These are phyloP conservation scores for Verticillium isaacii DNA, from an alignment of 2,329 filamentous ascomycete species.

Conservation along the genomic window DNA sequence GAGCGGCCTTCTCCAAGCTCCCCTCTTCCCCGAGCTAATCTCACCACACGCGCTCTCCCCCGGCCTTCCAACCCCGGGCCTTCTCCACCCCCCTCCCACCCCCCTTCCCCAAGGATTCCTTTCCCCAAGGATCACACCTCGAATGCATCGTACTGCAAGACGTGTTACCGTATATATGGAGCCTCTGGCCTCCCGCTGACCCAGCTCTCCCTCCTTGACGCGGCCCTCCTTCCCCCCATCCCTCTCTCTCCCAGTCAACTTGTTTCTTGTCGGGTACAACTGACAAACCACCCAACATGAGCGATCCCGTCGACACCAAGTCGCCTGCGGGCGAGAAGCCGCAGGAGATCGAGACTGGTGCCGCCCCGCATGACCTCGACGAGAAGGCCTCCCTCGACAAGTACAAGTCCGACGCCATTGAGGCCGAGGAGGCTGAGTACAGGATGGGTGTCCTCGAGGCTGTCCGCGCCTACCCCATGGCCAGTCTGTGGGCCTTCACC, in stretches of 20 bases:
- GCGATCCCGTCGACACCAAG: conserved; percentile 4
- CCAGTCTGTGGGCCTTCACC: conserved; percentile 31
- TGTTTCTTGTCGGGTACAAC: neutral
- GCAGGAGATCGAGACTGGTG: conserved; percentile 7
- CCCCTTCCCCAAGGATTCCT: too few species aligned
- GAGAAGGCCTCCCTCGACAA: conserved; percentile 32
- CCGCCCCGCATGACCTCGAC: conserved; percentile 13
- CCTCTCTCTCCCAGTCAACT: neutral
- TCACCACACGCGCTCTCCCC: neutral
- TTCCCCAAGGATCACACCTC: neutral
- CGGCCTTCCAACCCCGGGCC: neutral
- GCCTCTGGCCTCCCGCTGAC: neutral
- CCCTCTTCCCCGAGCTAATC: neutral
- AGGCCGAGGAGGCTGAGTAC: conserved; percentile 43
- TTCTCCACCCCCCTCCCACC: neutral
- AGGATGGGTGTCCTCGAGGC: conserved; percentile 28
- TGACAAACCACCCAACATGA: conserved; percentile 3
- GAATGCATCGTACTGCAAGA: neutral
- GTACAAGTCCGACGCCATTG: conserved; percentile 48
- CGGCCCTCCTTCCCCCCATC: neutral
- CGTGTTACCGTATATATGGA: neutral
- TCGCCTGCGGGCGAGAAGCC: conserved; percentile 5
- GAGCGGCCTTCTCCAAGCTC: neutral
- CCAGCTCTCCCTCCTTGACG: neutral
- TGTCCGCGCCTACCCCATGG: conserved; percentile 27